A percentile compares a stretch with the other conserved stretches of the same genome.
Evolutionary conservation across 2,329 filamentous ascomycete genomes (phyloP).

Genomic region (Aspergillus chevalieri): DNA sequence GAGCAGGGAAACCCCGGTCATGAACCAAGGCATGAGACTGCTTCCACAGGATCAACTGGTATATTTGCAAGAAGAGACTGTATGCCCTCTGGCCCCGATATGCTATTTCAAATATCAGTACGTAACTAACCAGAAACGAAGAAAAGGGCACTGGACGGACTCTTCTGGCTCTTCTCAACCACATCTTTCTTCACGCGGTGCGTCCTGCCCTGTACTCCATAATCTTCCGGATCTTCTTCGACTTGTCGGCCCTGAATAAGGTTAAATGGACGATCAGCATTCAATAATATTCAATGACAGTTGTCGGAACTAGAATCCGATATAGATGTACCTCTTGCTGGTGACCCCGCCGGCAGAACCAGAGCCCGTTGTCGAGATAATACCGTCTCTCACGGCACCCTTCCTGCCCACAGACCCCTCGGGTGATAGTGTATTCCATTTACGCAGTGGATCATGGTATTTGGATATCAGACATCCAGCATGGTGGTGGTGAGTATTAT

Average conservation of each 20-base stretch:
- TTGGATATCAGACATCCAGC: not conserved
- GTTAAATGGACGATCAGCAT: not conserved
- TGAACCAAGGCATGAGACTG: conserved; percentile 70
- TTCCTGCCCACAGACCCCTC: conserved; percentile 49
- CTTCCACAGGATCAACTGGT: conserved; percentile 78
- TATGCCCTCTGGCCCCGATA: conserved; percentile 62
- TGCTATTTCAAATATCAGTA: conserved; percentile 45
- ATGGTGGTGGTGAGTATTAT: not conserved
- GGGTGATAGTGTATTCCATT: conserved; percentile 39
- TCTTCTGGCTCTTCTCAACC: conserved; percentile 47
- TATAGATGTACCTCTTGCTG: conserved; percentile 58
- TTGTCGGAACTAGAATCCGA: not conserved
- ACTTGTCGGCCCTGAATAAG: conserved; percentile 36
- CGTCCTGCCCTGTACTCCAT: conserved; percentile 56
- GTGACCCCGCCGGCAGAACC: conserved; percentile 76
- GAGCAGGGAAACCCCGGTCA: conserved; percentile 58
- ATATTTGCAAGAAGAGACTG: conserved; percentile 72
- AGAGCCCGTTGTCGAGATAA: conserved; percentile 67
- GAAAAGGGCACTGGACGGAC: conserved; percentile 26
- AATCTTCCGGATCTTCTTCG: conserved; percentile 62
- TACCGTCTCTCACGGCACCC: conserved; percentile 67
- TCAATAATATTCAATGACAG: not conserved
- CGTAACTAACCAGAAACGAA: not conserved
- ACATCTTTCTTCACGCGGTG: conserved; percentile 50
- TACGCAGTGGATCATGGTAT: conserved; percentile 22